Percentiles rank a stretch among this genome's conserved stretches.
phyloP scores from a whole-genome alignment of 1,139 yeast genomes.

The Magnusiomyces suaveolens region DNA sequence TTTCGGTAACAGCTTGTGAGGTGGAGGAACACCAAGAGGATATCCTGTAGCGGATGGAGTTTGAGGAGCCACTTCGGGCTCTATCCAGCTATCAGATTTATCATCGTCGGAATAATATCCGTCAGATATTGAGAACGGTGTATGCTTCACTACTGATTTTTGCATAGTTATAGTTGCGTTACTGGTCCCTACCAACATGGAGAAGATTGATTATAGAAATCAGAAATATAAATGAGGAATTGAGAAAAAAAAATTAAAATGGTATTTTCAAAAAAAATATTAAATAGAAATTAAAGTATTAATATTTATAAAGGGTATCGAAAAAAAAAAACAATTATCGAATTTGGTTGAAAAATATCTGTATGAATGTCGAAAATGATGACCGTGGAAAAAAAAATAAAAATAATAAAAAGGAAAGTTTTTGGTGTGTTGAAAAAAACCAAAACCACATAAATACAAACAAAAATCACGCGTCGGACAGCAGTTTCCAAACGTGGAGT shows the following conservation, averaged over 20 bases:
- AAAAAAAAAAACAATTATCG: no score
- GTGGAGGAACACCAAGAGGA: conserved; percentile 56
- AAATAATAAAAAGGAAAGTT: neutral
- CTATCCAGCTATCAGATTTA: conserved; percentile 34
- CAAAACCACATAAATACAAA: neutral
- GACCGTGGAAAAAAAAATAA: neutral
- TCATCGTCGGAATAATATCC: neutral
- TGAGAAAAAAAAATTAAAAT: no score
- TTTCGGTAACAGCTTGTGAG: conserved; percentile 39
- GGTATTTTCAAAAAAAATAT: no score
- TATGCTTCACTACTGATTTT: neutral
- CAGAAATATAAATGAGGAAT: no score
- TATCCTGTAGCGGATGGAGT: conserved; percentile 52
- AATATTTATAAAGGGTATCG: no score
- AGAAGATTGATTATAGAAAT: no score
- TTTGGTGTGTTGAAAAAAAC: neutral
- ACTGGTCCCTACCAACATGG: no score
- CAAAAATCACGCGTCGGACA: neutral
- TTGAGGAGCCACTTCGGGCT: conserved; percentile 50
- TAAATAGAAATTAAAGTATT: no score
- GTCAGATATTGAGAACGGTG: neutral
- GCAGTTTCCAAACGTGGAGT: no score
- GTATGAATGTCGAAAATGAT: neutral
- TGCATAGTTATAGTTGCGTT: no score
- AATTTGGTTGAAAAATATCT: no score